Base-by-base conservation (phyloP, 2,329 filamentous ascomycete species). In the Botrytis cinerea region DNA sequence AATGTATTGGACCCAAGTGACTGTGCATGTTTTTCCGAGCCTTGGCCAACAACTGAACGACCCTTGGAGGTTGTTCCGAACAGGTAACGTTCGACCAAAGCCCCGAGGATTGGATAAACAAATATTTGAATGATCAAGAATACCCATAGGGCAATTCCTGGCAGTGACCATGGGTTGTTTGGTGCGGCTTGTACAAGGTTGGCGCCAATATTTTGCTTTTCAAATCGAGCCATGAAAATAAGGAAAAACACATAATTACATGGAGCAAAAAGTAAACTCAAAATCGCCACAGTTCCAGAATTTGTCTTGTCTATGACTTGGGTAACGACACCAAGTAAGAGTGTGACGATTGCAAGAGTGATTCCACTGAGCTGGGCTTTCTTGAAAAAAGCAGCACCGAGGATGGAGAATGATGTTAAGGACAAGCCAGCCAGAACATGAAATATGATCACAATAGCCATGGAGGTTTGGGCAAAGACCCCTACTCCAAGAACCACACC, bases 331-430 rank as follows among this genome's bases (percentile, higher is more conserved):
- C 92, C 94, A 1, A 98, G 85, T 2, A 97, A 83, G 40, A 97
- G 87, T 20, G 89, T 91, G 28, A 89, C 83, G 40, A 98, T 90
- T 14, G 92, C 91, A 59, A 93, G 87, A 0, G 90, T 89, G 75
- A 97, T 95, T 43, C 95, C 95, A 73, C 93, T 96, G 6, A 98
- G 88, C 81, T 98, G 95, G 0, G 95, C 91, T 80, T 91, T 95
- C 78, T 89, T 92, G 85, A 98, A 98, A 78, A 97, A 92, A 14
- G 92, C 89, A 0, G 92, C 93, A 40, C 92, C 92, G 59, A 97
- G 87, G 71, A 97, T 89, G 2, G 94, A 93, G 81, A 94, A 92
- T 61, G 93, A 96, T 0, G 92, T 89, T 63, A 97, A 84, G 4
- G 94, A 88, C 5, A 97, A 84, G 10, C 95, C 95, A n/a, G 87